Evolutionary conservation across 257 asterid species (phyloP), one percentile per base, ranked within the genome.

Genomic region (Solanum arcanum): DNA sequence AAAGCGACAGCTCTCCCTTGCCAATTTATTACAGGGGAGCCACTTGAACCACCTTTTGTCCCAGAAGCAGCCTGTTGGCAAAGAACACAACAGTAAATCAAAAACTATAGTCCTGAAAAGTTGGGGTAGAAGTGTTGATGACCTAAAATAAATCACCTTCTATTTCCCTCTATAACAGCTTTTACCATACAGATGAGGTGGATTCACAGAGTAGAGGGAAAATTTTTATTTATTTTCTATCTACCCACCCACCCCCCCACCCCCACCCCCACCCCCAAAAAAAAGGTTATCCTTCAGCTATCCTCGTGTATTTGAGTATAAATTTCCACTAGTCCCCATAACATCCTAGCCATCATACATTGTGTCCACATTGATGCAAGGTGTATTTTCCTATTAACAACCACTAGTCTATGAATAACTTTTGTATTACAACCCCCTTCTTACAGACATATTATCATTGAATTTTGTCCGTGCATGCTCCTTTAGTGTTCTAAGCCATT

Each of bases 21-120:
- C 98, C 99, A 97, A 92, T 97, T 98, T 91, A 97, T 97, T 81
- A 96, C 99, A 56, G 99, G 99, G 87, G 99, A 97, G 84, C 99
- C 99, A 92, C 99, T 97, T 89, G 99, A 97, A 88, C 99, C 99
- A 62, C 99, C 99, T 93, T 96, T 97, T 25, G 99, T 97, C 89
- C 99, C 99, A 27, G 99, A 97, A 90, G 99, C 99, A 59, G 99
- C 99, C 99, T 97, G 93, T 82, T 52, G 73, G 29, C 49, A 86
- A 68, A 75, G 86, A 66, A 72, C 68, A 44, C 83, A 77, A 86
- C 86, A 18, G 49, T 74, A 56, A 86, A 44, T 39, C 60, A 86
- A 49, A 20, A 29, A 81, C 69, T 29, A 27, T 16, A 27, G 44
- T 49, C 44, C 69, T 20, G 46, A 49, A 29, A 49, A 80, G 44